Conservation (phyloP, 257 asterid genomes). For the Penstemon eatonii region DNA sequence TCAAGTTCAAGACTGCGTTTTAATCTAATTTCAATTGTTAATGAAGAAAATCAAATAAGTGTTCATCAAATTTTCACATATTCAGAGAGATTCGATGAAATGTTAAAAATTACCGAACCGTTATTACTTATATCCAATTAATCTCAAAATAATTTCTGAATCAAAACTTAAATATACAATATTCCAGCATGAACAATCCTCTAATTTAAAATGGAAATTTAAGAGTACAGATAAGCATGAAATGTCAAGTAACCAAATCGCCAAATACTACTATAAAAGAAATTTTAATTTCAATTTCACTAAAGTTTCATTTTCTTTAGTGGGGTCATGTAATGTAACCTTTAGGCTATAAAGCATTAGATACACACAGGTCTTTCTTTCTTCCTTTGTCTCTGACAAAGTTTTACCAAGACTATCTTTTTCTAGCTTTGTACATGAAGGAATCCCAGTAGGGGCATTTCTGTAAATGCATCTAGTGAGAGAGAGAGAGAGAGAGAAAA, state of each 20-base stretch:
- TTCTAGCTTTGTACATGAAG: constrained; percentile 20
- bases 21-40: too few species aligned
- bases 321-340: constrained; percentile 20
- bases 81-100: too few species aligned
- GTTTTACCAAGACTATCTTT: constrained; percentile 24
- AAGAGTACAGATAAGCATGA: constrained; percentile 10
- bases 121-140: too few species aligned
- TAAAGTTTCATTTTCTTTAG: constrained; percentile 21
- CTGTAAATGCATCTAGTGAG: constrained; percentile 20
- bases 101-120: too few species aligned
- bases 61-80: too few species aligned
- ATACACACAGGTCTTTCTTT: constrained; percentile 25
- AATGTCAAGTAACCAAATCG: neutral
- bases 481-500: constrained; percentile 11
- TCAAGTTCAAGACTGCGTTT: too few species aligned
- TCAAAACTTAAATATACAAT: too few species aligned
- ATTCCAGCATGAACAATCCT: neutral
- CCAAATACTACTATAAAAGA: neutral
- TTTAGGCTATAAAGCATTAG: constrained; percentile 17
- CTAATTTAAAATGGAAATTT: neutral
- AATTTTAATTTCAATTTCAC: neutral
- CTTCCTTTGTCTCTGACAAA: constrained; percentile 29
- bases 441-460: constrained; percentile 26
- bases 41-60: too few species aligned
- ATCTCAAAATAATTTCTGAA: too few species aligned